Percentiles rank a stretch among this genome's conserved stretches.
These are phyloP conservation scores for Aspergillus ustus DNA, from an alignment of 2,329 filamentous ascomycete genomes.

Conservation along the genomic window DNA sequence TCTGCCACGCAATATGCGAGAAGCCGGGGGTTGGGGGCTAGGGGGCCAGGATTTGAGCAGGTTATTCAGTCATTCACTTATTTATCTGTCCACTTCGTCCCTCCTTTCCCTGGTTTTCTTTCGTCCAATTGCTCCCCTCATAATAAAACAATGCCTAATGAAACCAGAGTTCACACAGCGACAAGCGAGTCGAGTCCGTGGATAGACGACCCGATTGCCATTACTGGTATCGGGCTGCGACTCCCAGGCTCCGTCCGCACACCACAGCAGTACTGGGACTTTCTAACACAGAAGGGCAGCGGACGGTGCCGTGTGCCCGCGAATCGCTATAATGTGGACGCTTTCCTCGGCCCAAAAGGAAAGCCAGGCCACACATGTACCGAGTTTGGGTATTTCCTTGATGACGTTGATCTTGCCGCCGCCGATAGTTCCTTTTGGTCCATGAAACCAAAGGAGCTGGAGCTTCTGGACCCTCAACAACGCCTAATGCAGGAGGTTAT, in stretches of 20 bases:
- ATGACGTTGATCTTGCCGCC: conserved; percentile 29
- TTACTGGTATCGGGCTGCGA: conserved; percentile 18
- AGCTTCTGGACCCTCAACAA: conserved; percentile 39
- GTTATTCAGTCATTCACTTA: neutral
- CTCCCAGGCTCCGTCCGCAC: conserved; percentile 28
- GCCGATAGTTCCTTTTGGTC: conserved; percentile 35
- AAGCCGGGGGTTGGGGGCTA: neutral
- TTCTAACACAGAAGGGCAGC: conserved; percentile 25
- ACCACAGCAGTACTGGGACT: conserved; percentile 28
- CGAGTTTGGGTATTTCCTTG: conserved; percentile 32
- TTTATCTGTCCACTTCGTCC: neutral
- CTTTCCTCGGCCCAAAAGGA: conserved; percentile 25
- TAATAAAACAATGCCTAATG: neutral
- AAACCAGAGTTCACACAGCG: neutral
- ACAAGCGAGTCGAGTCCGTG: neutral
- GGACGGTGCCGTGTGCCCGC: conserved; percentile 26
- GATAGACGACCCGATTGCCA: conserved; percentile 16
- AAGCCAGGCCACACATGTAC: conserved; percentile 15
- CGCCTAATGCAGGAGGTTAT: conserved; percentile 37
- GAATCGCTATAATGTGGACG: conserved; percentile 30
- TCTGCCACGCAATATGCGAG: neutral
- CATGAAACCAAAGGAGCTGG: conserved; percentile 29
- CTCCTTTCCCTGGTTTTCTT: neutral
- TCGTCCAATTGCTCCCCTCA: neutral
- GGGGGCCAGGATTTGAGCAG: neutral